phyloP scores from a whole-genome alignment of 208 protist genomes.

The Acanthamoeba sp. region DNA sequence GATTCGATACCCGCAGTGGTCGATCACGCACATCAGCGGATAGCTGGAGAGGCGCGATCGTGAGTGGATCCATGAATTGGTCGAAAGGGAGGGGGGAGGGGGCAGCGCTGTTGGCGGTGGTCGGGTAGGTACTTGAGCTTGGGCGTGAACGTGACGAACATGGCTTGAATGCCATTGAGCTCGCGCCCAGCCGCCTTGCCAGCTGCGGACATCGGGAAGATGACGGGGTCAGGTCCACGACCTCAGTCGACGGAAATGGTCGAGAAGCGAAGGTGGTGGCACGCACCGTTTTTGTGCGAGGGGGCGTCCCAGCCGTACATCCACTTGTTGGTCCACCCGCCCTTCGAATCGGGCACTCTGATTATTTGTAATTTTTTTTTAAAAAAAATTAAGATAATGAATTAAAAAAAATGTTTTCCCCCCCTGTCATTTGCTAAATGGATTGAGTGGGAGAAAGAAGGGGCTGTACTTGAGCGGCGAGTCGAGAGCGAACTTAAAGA shows the following conservation, averaged over 20 bases:
- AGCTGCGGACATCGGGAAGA: too few relatives aligned
- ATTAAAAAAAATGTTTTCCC: too few relatives aligned
- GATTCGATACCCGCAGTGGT: not conserved
- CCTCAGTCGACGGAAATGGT: too few relatives aligned
- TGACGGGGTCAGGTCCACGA: too few relatives aligned
- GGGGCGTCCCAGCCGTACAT: conserved; percentile 46
- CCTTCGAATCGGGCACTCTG: not conserved
- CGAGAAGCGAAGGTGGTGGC: too few relatives aligned
- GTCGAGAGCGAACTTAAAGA: conserved; percentile 79
- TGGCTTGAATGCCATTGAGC: conserved; percentile 30
- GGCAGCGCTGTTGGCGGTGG: too few relatives aligned
- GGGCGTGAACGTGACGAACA: conserved; percentile 51
- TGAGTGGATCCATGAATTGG: too few relatives aligned
- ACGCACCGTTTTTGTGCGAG: conserved; percentile 28
- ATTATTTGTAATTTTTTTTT: not conserved
- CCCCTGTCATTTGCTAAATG: too few relatives aligned
- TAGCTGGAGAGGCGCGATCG: too few relatives aligned
- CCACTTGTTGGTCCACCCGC: conserved; percentile 7
- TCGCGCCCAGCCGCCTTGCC: conserved; percentile 6
- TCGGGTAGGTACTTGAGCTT: not conserved
- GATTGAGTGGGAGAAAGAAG: not conserved
- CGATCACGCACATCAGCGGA: conserved; percentile 23
- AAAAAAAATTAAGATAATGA: too few relatives aligned
- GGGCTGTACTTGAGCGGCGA: not conserved
- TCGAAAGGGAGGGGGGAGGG: too few relatives aligned